Conservation (phyloP, 129 eudicot species). For the Apium graveolens region DNA sequence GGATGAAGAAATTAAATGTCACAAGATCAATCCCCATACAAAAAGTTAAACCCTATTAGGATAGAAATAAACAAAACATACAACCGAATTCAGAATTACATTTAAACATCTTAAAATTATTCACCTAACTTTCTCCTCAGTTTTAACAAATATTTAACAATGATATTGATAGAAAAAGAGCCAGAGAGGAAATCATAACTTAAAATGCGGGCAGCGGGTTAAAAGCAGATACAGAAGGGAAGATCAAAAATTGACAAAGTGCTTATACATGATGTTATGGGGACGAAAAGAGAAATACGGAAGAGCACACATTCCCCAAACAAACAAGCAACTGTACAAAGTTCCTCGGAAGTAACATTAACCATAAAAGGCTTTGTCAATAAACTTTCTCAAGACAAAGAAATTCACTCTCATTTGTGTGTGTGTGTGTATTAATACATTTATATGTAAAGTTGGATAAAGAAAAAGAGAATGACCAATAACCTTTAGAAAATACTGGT, state of each 20-base stretch:
- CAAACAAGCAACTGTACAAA: neutral
- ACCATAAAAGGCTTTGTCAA: neutral
- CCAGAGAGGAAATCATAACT: neutral
- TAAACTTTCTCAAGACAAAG: neutral
- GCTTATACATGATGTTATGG: neutral
- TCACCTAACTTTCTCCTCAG: neutral
- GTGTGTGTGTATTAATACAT: neutral
- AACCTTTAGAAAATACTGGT: slow-evolving; percentile 88
- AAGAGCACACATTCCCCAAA: neutral
- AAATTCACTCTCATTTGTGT: neutral
- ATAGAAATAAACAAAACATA: neutral
- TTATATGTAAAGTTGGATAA: neutral
- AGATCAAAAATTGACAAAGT: neutral
- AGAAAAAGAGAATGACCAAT: slow-evolving; percentile 10
- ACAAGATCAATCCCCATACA: neutral
- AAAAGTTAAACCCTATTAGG: neutral
- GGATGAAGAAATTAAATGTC: neutral
- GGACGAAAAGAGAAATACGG: neutral
- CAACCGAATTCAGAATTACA: neutral
- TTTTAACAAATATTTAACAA: neutral
- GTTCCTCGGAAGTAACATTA: neutral
- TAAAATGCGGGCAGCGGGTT: neutral
- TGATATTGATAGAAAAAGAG: neutral
- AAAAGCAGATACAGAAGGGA: neutral
- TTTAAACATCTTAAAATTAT: neutral